phyloP scores from a whole-genome alignment of 306 rosid genomes.

The Begonia peltatifolia region DNA sequence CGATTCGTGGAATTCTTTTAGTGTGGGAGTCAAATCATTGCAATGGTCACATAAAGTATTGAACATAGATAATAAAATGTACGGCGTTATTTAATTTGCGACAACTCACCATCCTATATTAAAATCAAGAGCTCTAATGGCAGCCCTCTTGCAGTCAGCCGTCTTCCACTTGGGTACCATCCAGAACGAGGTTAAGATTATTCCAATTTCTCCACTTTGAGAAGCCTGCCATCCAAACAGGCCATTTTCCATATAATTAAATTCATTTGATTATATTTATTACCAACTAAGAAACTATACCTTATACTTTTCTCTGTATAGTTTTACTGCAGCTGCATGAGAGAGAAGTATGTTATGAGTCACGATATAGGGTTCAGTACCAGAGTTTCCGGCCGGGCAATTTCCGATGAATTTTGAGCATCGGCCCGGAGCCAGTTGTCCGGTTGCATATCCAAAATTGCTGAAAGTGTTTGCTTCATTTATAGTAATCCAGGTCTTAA shows the following conservation, averaged over 20 bases:
- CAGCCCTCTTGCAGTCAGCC: slow-evolving; percentile 2
- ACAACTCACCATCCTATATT: slow-evolving; percentile 10
- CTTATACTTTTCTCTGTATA: slow-evolving; percentile 15
- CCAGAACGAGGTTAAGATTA: not conserved
- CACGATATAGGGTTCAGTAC: slow-evolving; percentile 11
- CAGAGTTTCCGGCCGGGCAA: slow-evolving; percentile 12
- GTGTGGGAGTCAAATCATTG: too few relatives aligned
- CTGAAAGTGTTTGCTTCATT: slow-evolving; percentile 9
- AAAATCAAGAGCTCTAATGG: slow-evolving; percentile 16
- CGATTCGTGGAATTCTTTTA: too few relatives aligned
- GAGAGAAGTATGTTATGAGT: slow-evolving; percentile 13
- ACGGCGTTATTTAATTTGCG: too few relatives aligned
- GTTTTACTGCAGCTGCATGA: slow-evolving; percentile 10
- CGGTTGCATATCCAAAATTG: slow-evolving; percentile 2
- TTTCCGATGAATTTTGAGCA: slow-evolving; percentile 11
- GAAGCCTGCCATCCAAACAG: not conserved
- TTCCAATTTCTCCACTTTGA: slow-evolving; percentile 13
- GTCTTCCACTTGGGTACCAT: slow-evolving; percentile 7
- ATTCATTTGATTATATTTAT: not conserved
- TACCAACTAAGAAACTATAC: not conserved
- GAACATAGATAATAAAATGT: not conserved
- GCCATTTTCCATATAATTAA: not conserved
- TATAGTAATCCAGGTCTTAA: slow-evolving; percentile 11
- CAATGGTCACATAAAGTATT: too few relatives aligned
- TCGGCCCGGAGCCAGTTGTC: slow-evolving; percentile 11